Evolutionary conservation across 805 yeast species (phyloP), one percentile per base, ranked within the genome.

Genomic region (Cyberlindnera sargentensis): DNA sequence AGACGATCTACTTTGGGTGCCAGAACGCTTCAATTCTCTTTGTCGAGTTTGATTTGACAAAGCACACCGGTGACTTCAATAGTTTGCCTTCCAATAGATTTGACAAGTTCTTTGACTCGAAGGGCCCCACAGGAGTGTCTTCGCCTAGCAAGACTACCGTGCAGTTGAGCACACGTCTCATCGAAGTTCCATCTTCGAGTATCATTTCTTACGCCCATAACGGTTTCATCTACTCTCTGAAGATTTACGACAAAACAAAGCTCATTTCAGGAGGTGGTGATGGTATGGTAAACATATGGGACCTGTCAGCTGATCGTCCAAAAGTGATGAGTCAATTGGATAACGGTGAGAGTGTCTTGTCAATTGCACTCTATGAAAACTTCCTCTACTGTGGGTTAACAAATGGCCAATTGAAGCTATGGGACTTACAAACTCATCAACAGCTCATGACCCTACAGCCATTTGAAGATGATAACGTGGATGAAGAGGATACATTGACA

Each of bases 21-120:
- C 98, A 93, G 61, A 91, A 90, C 59, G 96, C 98, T 4, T 76
- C 90, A 1, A 75, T 91, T 15, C 75, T 86, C 35, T 91, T 85
- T 79, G 80, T 86, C 45, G 73, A 73, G 37, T 46, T 62, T 6
- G 49, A 55, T 9, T 56, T 55, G 30, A 52, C 55, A 35, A 37
- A 52, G n/a, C 54, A 58, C 35, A 56, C 57, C 11, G 50, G 50
- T 15, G 62, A 62, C 50, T 55, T 62, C 26, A 64, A 57, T 42
- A 66, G 66, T 36, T 60, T 76, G 59, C 90, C 83, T 4, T 80
- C 82, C 45, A 73, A 75, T 54, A 71, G 95, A 52, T 88, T 76
- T 57, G 87, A 87, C 61, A 79, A 77, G 55, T 93, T 91, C 54
- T 91, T 93, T 60, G 97, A 91, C 60, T 90, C 97, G 3, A 72